Base-by-base conservation (phyloP, 257 asterid species). In the Petunia axillaris region DNA sequence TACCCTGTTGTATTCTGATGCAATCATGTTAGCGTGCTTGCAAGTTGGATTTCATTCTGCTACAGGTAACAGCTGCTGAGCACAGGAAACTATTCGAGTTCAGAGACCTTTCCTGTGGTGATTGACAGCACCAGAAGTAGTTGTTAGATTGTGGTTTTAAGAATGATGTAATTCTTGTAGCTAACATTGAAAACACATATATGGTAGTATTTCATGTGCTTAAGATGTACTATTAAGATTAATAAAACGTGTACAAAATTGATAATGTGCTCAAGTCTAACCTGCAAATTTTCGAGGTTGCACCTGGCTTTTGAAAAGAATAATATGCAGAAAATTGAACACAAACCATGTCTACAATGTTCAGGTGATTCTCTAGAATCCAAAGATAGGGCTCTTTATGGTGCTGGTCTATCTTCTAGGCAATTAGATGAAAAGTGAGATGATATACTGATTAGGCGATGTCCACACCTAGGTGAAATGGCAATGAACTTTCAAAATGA, bases 91-190 rank as follows among this genome's bases (percentile, higher is more conserved):
- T 35, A 35, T 25, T 5, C 2, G 60, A 35, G 60, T 71, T 71
- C 35, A 71, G 76, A 46, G 60, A 50, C 35, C 1, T 1, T 11
- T 5, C 5, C n/a, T 35, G 35, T 8, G 6, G 41, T 16, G 13
- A 70, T 46, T 70, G 25, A 16, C 43, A 70, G 55, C 25, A 70
- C 57, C 11, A 9, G 25, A 70, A 70, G 43, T 63, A 9, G 43
- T 25, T 10, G 59, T 70, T 16, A 4, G 4, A 35, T 63, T 63
- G 10, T 43, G 16, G 77, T 25, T 25, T 70, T 70, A 59, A 70
- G 25, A 70, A 70, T 70, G 77, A 46, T 70, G 77, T 10, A 25
- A 46, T 3, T 46, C 43, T 48, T 70, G 41, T 70, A 36, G 58
- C n/a, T 16, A 46, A n/a, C 76, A 46, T 46, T 25, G 41, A n/a